phyloP scores from a whole-genome alignment of 2,329 filamentous ascomycete genomes.

The Malbranchea zuffiana region DNA sequence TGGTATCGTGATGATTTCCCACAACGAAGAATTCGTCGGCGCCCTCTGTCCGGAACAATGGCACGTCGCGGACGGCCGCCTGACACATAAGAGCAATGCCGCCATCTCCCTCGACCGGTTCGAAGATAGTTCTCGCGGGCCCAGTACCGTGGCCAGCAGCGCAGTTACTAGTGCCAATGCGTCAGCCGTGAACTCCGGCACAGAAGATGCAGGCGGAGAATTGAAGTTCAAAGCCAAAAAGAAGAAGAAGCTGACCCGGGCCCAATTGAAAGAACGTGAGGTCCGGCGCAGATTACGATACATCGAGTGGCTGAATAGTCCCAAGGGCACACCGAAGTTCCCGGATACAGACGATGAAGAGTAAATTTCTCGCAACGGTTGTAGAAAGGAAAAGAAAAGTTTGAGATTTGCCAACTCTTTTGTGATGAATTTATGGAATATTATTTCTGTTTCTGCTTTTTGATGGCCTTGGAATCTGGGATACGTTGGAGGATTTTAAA shows the following conservation, averaged over 20 bases:
- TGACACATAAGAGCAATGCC: constrained; percentile 70
- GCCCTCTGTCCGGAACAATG: constrained; percentile 93
- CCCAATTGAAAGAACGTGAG: constrained; percentile 89
- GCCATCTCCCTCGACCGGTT: constrained; percentile 71
- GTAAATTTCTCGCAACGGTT: constrained; percentile 4
- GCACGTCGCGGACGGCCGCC: constrained; percentile 79
- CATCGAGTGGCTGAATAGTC: constrained; percentile 66
- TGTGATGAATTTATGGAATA: too few relatives aligned
- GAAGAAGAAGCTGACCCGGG: constrained; percentile 99
- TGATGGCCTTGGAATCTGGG: too few relatives aligned
- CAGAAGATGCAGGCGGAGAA: constrained; percentile 58
- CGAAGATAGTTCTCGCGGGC: constrained; percentile 60
- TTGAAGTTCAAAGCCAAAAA: constrained; percentile 83
- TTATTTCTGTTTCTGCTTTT: too few relatives aligned
- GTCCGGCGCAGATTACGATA: constrained; percentile 76
- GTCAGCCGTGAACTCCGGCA: constrained; percentile 67
- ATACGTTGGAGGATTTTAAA: too few relatives aligned
- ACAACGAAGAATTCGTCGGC: constrained; percentile 98
- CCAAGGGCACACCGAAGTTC: constrained; percentile 71
- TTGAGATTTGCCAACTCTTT: too few relatives aligned
- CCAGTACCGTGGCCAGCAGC: constrained; percentile 47
- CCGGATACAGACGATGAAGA: constrained; percentile 67
- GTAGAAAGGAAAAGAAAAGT: too few relatives aligned
- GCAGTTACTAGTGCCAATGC: constrained; percentile 49
- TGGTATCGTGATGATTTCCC: constrained; percentile 97